Percentiles rank a stretch among this genome's conserved stretches.
Evolutionary conservation across 768 basidiomycete species (phyloP).

Genomic region (Pleurotus cornucopiae): DNA sequence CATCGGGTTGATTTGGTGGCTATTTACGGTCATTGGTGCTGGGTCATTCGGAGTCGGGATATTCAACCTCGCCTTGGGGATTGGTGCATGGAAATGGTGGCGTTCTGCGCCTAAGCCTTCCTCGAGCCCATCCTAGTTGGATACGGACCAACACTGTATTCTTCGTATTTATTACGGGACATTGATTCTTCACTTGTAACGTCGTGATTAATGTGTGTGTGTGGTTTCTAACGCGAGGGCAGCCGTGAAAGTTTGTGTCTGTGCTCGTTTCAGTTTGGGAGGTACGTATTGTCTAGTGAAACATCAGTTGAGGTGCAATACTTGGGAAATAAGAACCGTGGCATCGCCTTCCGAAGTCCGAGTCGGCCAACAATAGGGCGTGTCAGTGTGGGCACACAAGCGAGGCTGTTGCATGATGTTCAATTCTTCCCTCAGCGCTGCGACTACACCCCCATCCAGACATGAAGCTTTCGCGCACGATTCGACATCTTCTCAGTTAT

Average conservation of each 20-base stretch:
- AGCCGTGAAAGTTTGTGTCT: too few relatives aligned
- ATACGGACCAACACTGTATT: neutral
- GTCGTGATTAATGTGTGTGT: too few relatives aligned
- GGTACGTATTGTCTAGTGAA: too few relatives aligned
- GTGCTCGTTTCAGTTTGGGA: too few relatives aligned
- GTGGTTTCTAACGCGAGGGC: too few relatives aligned
- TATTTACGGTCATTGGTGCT: constrained; percentile 70
- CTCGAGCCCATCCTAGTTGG: neutral
- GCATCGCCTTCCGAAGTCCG: neutral
- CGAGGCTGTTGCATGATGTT: neutral
- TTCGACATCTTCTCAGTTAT: constrained; percentile 14
- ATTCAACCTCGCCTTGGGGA: constrained; percentile 67
- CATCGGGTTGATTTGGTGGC: constrained; percentile 78
- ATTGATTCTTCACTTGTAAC: too few relatives aligned
- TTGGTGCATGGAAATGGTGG: constrained; percentile 66
- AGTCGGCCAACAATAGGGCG: neutral
- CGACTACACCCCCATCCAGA: neutral
- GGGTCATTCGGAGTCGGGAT: constrained; percentile 69
- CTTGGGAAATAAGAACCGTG: too few relatives aligned
- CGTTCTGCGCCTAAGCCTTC: constrained; percentile 19
- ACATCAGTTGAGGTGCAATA: too few relatives aligned
- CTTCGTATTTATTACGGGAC: neutral
- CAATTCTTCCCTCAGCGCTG: neutral
- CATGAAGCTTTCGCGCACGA: constrained; percentile 5
- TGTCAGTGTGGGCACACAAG: neutral